Base-by-base conservation (phyloP, 768 basidiomycete species). In the Austroboletus festivus region DNA sequence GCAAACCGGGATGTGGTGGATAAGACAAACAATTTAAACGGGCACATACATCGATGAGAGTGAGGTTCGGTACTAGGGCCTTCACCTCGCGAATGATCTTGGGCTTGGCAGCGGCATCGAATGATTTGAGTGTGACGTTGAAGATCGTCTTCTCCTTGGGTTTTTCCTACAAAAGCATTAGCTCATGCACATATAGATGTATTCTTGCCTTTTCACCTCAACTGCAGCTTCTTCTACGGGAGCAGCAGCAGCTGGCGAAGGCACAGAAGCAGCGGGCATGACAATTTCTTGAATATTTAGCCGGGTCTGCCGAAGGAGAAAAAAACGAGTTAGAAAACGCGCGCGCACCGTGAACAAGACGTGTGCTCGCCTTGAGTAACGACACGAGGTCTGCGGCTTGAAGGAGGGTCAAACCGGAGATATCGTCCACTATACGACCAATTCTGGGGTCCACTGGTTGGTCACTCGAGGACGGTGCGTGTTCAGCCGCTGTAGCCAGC, bases 111-210 rank as follows among this genome's bases (percentile, higher is more conserved):
- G 80, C 76, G 3, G 93, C 82, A 53, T 96, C 94, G 62, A 98
- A 96, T 40, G 92, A 92, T 65, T 95, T 92, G 35, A 99, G 80
- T 70, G 83, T 93, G 63, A 97, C 88, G 59, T 85, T 94, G 74
- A 99, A 99, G 28, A 94, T 79, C 16, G 93, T 96, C 83, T 98
- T 98, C 75, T 97, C 96, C 73, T 96, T 97, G 42, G 93, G 93
- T 64, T 94, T 96, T 69, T 93, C 92, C 85, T 92, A 53, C 5
- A 20, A 26, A 42, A 3, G 15, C 5, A 31, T 44, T 18, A 48
- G 39, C 38, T 9, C 12, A 18, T 19, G 37, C 8, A 18, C 30
- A 16, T n/a, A 5, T 22, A 9, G 33, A 28, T 12, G 28, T 12
- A 28, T 12, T 5, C 28, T 28, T 5, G 7, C 28, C 7, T 23